Percentiles rank a stretch among this genome's conserved stretches.
phyloP scores from a whole-genome alignment of 2,329 filamentous ascomycete species.

The Ceratocystis ficicola region DNA sequence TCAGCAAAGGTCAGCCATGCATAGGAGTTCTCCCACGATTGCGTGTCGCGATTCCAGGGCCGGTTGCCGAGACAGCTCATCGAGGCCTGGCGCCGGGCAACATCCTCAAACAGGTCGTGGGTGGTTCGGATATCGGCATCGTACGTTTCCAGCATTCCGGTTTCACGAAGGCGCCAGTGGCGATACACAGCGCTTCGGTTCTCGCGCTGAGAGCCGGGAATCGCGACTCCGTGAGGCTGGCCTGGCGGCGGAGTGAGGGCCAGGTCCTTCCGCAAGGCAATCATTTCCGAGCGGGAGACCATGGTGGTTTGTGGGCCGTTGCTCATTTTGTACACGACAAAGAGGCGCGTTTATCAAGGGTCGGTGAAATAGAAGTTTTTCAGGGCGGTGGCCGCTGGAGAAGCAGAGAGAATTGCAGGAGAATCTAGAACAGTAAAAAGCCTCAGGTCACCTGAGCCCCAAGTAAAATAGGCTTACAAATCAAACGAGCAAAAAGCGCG shows the following conservation, averaged over 20 bases:
- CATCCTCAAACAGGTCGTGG: slow-evolving; percentile 68
- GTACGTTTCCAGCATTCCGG: slow-evolving; percentile 55
- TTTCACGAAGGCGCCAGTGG: slow-evolving; percentile 65
- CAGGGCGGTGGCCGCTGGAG: not conserved
- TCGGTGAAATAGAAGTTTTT: not conserved
- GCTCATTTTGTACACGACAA: not conserved
- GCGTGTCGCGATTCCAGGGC: slow-evolving; percentile 61
- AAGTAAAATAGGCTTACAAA: not conserved
- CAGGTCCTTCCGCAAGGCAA: slow-evolving; percentile 34
- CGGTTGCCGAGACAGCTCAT: slow-evolving; percentile 67
- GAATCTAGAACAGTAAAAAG: not conserved
- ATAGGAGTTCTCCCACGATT: slow-evolving; percentile 62
- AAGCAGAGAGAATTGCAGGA: not conserved
- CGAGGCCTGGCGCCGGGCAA: slow-evolving; percentile 50
- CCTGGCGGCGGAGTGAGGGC: slow-evolving; percentile 55
- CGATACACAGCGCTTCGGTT: slow-evolving; percentile 69
- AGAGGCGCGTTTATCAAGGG: not conserved
- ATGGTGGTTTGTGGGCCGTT: slow-evolving; percentile 1
- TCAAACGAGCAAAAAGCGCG: not conserved
- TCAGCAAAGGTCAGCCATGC: slow-evolving; percentile 75
- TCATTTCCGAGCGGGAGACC: slow-evolving; percentile 10
- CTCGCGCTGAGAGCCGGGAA: slow-evolving; percentile 62
- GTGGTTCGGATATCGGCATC: slow-evolving; percentile 60
- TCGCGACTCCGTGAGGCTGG: slow-evolving; percentile 61
- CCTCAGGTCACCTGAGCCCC: not conserved